Percentiles rank a stretch among this genome's conserved stretches.
Evolutionary conservation across 2,329 filamentous ascomycete genomes (phyloP).

Genomic region (Fusarium proliferatum): DNA sequence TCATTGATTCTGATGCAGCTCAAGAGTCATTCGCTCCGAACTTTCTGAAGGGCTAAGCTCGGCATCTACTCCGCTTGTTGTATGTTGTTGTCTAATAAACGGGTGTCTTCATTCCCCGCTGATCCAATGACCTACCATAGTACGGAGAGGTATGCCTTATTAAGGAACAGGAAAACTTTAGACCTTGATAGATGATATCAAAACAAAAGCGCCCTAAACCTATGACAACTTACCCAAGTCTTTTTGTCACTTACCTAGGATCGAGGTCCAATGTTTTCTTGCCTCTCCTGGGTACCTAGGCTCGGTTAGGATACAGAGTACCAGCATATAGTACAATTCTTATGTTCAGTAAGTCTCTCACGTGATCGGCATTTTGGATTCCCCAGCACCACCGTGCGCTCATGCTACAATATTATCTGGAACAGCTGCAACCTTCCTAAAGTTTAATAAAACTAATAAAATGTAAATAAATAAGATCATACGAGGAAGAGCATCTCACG

Average conservation of each 20-base stretch:
- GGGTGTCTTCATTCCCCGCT: conserved; percentile 35
- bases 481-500: not conserved
- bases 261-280: not conserved
- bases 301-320: not conserved
- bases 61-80: conserved; percentile 3
- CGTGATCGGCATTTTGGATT: not conserved
- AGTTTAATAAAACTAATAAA: not conserved
- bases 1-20: not conserved
- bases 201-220: not conserved
- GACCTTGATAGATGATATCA: not conserved
- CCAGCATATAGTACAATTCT: not conserved
- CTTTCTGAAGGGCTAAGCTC: not conserved
- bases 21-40: not conserved
- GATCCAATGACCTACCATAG: conserved; percentile 32
- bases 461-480: not conserved
- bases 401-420: not conserved
- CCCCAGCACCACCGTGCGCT: not conserved
- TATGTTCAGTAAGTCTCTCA: not conserved
- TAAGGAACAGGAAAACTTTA: not conserved
- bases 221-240: not conserved
- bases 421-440: not conserved
- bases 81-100: conserved; percentile 1
- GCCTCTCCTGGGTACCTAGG: not conserved
- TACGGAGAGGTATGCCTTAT: not conserved
- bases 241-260: not conserved